These are phyloP conservation scores for Singerocomus rubriflavus DNA, from an alignment of 1,284 basidiomycete genomes.

Conservation along the genomic window DNA sequence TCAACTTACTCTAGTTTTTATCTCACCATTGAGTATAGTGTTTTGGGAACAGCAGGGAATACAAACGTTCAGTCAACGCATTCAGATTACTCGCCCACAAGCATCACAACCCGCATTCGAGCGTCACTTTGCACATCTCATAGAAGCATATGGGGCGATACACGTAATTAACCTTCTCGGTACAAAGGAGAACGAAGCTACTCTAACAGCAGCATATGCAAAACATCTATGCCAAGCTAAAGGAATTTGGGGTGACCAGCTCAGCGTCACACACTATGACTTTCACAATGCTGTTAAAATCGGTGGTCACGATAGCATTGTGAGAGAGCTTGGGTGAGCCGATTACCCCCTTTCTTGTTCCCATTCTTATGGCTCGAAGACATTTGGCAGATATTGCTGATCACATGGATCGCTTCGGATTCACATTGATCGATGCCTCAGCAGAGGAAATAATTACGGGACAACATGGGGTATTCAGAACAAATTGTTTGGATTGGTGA, in stretches of 20 bases:
- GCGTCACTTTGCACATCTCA: constrained; percentile 84
- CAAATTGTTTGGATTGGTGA: constrained; percentile 96
- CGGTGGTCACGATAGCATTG: constrained; percentile 87
- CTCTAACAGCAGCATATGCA: constrained; percentile 79
- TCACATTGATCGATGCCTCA: constrained; percentile 71
- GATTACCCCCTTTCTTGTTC: constrained; percentile 7
- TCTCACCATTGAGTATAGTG: constrained; percentile 45
- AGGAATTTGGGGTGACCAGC: constrained; percentile 53
- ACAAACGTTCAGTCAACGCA: constrained; percentile 86
- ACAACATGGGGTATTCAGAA: constrained; percentile 90
- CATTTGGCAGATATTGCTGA: constrained; percentile 58
- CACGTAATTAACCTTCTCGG: constrained; percentile 90
- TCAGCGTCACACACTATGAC: constrained; percentile 87
- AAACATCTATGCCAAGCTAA: constrained; percentile 69
- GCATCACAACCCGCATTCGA: constrained; percentile 97
- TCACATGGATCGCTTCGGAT: constrained; percentile 81
- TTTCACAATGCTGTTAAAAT: constrained; percentile 84
- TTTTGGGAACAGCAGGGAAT: constrained; percentile 98
- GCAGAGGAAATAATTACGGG: constrained; percentile 70
- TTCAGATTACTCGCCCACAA: constrained; percentile 92
- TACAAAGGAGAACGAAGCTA: constrained; percentile 88
- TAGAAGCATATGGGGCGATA: constrained; percentile 76
- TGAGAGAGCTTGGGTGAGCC: constrained; percentile 67
- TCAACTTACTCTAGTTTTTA: constrained; percentile 11
- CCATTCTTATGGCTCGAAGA: constrained; percentile 34